A percentile compares a stretch with the other conserved stretches of the same genome.
These are phyloP conservation scores for Lantana camara DNA, from an alignment of 257 asterid species.

Conservation along the genomic window DNA sequence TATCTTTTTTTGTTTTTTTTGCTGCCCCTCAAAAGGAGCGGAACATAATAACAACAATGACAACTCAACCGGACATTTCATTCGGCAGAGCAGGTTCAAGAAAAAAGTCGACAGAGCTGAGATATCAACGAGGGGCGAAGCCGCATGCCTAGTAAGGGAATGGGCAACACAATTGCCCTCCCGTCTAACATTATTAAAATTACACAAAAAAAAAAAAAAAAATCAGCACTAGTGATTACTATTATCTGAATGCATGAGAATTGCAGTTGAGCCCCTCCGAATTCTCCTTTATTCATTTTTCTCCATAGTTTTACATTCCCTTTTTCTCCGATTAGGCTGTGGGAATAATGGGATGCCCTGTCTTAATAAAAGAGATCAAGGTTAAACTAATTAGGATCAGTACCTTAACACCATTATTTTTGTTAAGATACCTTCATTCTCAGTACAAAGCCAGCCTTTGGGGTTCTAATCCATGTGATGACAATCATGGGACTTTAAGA, in stretches of 20 bases:
- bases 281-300: background rate
- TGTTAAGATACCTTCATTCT: background rate
- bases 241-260: background rate
- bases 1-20: too few relatives aligned
- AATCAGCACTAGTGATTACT: too few relatives aligned
- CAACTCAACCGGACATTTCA: too few relatives aligned
- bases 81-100: too few relatives aligned
- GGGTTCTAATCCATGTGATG: constrained; percentile 14
- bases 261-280: background rate
- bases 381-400: constrained; percentile 9
- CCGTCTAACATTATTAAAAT: too few relatives aligned
- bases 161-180: too few relatives aligned
- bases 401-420: background rate
- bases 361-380: background rate
- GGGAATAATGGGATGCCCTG: background rate
- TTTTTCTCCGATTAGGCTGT: background rate
- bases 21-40: too few relatives aligned
- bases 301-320: background rate
- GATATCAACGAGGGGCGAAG: too few relatives aligned
- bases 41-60: too few relatives aligned
- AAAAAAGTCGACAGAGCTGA: too few relatives aligned
- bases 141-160: too few relatives aligned
- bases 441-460: background rate
- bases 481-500: background rate
- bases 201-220: too few relatives aligned